Evolutionary conservation across 805 yeast species (phyloP).

Genomic region (Spathaspora passalidarum): DNA sequence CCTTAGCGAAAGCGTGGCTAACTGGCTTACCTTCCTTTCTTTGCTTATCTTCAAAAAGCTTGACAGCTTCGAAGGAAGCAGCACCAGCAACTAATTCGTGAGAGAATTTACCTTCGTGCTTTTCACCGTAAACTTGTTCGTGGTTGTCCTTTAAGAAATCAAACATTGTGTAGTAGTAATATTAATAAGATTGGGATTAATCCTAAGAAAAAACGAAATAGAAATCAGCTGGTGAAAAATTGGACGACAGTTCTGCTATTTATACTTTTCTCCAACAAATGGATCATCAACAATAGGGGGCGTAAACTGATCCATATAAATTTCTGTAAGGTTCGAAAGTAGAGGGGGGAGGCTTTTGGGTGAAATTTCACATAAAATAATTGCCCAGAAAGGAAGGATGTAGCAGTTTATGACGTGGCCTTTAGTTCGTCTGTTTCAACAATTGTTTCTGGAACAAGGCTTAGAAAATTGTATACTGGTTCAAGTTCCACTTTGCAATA

Average conservation of each 20-base stretch:
- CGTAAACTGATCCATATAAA: background rate
- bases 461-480: background rate
- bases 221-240: background rate
- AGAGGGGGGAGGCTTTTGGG: background rate
- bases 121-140: constrained; percentile 25
- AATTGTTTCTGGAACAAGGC: background rate
- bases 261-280: background rate
- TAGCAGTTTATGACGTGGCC: background rate
- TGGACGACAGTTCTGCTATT: background rate
- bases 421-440: background rate
- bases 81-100: constrained; percentile 33
- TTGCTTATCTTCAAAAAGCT: constrained; percentile 29
- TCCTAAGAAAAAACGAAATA: background rate
- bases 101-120: constrained; percentile 28
- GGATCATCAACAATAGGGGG: background rate
- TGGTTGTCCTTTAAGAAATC: constrained; percentile 25
- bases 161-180: constrained; percentile 18
- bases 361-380: background rate
- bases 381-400: background rate
- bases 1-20: constrained; percentile 27
- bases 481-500: too few relatives aligned
- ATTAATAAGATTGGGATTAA: too few relatives aligned
- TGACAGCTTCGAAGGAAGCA: constrained; percentile 30
- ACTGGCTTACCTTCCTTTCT: constrained; percentile 32
- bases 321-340: background rate